These are phyloP conservation scores for Pseudogymnoascus sp. DNA, from an alignment of 2,329 filamentous ascomycete species.

Conservation along the genomic window DNA sequence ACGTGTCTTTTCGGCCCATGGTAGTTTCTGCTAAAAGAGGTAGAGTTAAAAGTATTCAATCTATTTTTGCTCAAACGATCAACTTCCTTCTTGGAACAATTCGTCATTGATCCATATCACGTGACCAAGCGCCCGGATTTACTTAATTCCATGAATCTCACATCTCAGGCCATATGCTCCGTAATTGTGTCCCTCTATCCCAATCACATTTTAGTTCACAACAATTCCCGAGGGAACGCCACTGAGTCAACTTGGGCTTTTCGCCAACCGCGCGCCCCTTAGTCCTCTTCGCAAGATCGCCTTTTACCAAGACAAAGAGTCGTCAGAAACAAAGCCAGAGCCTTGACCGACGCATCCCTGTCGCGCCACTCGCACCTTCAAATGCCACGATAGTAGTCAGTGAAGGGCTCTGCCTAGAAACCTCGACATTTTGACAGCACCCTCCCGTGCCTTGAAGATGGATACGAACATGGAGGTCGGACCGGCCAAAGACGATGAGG, in stretches of 20 bases:
- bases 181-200: slow-evolving; percentile 5
- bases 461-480: not conserved
- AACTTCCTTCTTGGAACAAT: not conserved
- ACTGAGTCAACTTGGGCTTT: not conserved
- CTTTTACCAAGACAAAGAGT: not conserved
- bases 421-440: not conserved
- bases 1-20: not conserved
- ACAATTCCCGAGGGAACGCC: not conserved
- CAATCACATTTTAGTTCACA: slow-evolving; percentile 6
- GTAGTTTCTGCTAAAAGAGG: not conserved
- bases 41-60: not conserved
- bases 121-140: not conserved
- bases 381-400: slow-evolving; percentile 1
- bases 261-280: not conserved
- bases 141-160: not conserved
- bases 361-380: slow-evolving; percentile 2
- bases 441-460: not conserved
- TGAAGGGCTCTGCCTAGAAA: slow-evolving; percentile 11
- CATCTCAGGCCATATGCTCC: not conserved
- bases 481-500: slow-evolving; percentile 6
- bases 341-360: slow-evolving; percentile 6
- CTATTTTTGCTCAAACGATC: not conserved
- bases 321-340: not conserved
- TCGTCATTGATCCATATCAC: not conserved
- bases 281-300: not conserved